These are phyloP conservation scores for Diatrype stigma DNA, from an alignment of 2,329 filamentous ascomycete genomes.

Conservation along the genomic window DNA sequence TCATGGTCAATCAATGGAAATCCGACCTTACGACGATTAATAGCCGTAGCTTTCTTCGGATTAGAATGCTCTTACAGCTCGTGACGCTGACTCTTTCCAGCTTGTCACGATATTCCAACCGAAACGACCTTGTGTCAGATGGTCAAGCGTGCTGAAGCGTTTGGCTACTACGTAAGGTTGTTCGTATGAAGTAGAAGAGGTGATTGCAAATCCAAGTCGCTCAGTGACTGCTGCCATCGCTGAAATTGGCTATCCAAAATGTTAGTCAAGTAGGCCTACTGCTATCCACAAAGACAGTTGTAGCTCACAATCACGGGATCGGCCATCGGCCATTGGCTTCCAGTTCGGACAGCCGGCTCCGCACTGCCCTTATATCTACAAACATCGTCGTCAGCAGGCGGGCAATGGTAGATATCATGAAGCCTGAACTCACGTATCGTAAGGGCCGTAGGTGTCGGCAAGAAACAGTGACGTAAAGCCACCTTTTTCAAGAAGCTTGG, in stretches of 20 bases:
- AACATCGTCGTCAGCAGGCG: not conserved
- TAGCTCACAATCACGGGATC: constrained; percentile 4
- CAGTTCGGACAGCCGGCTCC: constrained; percentile 4
- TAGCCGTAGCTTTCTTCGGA: too few species aligned
- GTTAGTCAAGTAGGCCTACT: too few species aligned
- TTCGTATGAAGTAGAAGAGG: constrained; percentile 32
- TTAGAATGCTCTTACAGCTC: constrained; percentile 22
- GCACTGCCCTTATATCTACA: constrained; percentile 4
- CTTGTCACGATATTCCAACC: constrained; percentile 49
- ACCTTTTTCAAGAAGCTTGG: constrained; percentile 7
- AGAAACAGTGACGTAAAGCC: constrained; percentile 5
- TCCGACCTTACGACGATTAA: constrained; percentile 27
- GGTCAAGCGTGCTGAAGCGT: constrained; percentile 31
- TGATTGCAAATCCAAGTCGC: constrained; percentile 34
- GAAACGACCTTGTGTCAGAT: constrained; percentile 31
- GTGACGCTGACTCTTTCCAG: constrained; percentile 42
- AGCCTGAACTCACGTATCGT: constrained; percentile 2
- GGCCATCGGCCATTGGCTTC: constrained; percentile 5
- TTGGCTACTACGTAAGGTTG: constrained; percentile 30
- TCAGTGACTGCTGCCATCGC: constrained; percentile 37
- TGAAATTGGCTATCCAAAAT: too few species aligned
- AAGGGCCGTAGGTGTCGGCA: constrained; percentile 5
- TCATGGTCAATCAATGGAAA: constrained; percentile 43
- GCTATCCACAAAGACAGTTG: too few species aligned
- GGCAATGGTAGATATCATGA: not conserved